Base-by-base conservation (phyloP, 805 yeast genomes). In the Wickerhamomyces alni region DNA sequence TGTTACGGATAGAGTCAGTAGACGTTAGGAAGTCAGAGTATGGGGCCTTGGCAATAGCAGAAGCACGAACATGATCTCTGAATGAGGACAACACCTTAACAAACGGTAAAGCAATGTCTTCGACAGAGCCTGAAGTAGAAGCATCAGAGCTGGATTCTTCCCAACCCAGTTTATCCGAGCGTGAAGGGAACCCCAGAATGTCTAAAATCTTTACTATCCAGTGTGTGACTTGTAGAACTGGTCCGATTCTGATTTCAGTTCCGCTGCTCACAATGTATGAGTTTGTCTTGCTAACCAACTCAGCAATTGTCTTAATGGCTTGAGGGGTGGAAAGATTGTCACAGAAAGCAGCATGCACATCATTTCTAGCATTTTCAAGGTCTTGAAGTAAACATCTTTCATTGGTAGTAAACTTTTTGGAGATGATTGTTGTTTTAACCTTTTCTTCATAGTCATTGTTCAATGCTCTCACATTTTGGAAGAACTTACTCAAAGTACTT, bases 91-190 rank as follows among this genome's bases (percentile, higher is more conserved):
- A 65, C 2, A 77, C 80, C 58, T 85, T 82, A 21, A 87, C 84
- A 55, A 74, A 88, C 33, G 98, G 97, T 66, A 85, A 59, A 5
- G 77, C 80, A 19, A 75, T 58, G 16, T 86, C 95, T 57, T 93
- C 97, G 11, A 47, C 50, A 2, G 63, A 55, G 2, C 38, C 45
- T 3, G 62, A 46, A 1, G 52, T 50, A 7, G 48, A 50, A 10
- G 51, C 45, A 5, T 47, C 39, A 2, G 54, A 38, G 1, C 53
- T 51, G 3, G 52, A 55, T 35, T 74, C 82, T 7, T 67, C 60
- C 99, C 98, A 93, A 9, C 99, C 99, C 27, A 91, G 63, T 8
- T 65, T 63, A 58, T 87, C 95, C 1, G 66, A 37, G 57, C 91
- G 75, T 13, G 77, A 65, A 36, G 77, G 79, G 52, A 93, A 85